Base-by-base conservation (phyloP, 169 alveolate species). In the Theileria orientalis region DNA sequence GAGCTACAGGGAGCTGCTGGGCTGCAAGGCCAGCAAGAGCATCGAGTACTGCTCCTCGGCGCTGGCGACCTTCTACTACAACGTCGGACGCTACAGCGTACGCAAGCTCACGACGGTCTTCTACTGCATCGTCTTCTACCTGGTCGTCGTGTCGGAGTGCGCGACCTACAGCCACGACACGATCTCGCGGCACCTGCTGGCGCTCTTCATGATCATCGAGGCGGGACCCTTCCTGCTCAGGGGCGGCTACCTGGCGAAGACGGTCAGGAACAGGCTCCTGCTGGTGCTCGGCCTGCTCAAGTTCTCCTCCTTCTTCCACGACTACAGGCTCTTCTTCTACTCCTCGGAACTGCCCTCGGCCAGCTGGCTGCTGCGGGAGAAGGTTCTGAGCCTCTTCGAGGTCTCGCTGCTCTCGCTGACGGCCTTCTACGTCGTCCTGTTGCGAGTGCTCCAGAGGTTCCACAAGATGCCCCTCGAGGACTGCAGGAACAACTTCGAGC, bases 101-200 rank as follows among this genome's bases (percentile, higher is more conserved):
- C 54, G 19, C 16, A 0, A 51, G 56, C 11, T 51, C 1, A 51
- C 33, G 16, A 13, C 49, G 76, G 29, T 54, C 13, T 54, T 75
- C 40, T 75, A 75, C 41, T 25, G 61, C 16, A 41, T 49, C 0
- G 35, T 67, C 27, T 61, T 54, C 27, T 11, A 42, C 1, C 25
- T 19, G 84, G 69, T 66, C 42, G 9, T 75, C 3, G 76, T 67
- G 52, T 64, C 84, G 32, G 76, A 75, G 33, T 75, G 84, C 63
- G 84, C 84, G 42, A 41, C 49, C 13, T 25, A 62, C 44, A 51
- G 72, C n/a, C 84, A 75, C 49, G 84, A 75, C 64, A 44, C 51
- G 29, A 25, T 64, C 32, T 25, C 62, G 25, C 68, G 71, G 25
- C 84, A 75, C 54, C 23, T 21, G 23, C 13, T 75, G 19, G 47